These are phyloP conservation scores for Pulicaria dysenterica DNA, from an alignment of 129 eudicot species.

Conservation along the genomic window DNA sequence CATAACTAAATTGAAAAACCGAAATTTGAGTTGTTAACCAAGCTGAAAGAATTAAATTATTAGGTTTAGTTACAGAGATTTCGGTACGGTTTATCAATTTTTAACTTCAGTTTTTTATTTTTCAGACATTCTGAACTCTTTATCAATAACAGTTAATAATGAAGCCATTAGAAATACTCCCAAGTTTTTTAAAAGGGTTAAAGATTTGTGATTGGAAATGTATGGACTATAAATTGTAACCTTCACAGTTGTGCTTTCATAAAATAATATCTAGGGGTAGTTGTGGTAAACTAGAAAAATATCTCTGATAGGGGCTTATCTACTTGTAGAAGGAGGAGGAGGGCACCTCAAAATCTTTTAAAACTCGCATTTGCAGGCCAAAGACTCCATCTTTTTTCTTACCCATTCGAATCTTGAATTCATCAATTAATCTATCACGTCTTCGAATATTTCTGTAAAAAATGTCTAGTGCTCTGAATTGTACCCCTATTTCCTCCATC, in stretches of 20 bases:
- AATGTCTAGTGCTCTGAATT: conserved; percentile 52
- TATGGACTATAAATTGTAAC: conserved; percentile 6
- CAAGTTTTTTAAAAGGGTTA: too few relatives aligned
- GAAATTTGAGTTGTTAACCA: too few relatives aligned
- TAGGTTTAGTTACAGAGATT: too few relatives aligned
- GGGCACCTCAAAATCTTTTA: conserved; percentile 30
- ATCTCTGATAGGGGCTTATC: conserved; percentile 30
- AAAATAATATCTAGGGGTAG: conserved; percentile 27
- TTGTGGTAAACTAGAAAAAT: conserved; percentile 12
- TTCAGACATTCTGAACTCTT: too few relatives aligned
- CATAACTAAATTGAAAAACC: too few relatives aligned
- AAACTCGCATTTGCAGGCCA: conserved; percentile 20
- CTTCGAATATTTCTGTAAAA: conserved; percentile 19
- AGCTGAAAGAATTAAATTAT: too few relatives aligned
- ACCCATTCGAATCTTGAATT: conserved; percentile 28
- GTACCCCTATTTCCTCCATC: conserved; percentile 43
- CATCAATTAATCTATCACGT: conserved; percentile 15
- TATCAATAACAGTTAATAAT: too few relatives aligned
- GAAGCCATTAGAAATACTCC: too few relatives aligned
- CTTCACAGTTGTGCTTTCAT: conserved; percentile 2
- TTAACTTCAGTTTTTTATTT: too few relatives aligned
- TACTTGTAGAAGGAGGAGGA: conserved; percentile 17
- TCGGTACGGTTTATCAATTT: too few relatives aligned
- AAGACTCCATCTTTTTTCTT: conserved; percentile 15
- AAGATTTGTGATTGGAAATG: background rate